These are phyloP conservation scores for Microthyrium microscopicum DNA, from an alignment of 2,329 filamentous ascomycete genomes.

Conservation along the genomic window DNA sequence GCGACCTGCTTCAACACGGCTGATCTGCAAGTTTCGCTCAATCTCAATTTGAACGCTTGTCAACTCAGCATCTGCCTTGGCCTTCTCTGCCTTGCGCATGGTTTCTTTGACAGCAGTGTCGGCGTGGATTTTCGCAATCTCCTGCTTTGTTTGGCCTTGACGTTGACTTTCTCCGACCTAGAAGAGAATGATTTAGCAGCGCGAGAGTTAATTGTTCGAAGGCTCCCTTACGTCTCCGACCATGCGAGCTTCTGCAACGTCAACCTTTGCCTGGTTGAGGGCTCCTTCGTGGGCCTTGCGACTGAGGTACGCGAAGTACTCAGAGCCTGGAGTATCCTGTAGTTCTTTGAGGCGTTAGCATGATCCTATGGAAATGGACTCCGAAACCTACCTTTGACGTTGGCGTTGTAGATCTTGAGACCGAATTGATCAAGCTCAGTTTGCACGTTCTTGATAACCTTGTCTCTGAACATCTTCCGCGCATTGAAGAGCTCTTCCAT, in stretches of 20 bases:
- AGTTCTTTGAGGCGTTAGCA: constrained; percentile 75
- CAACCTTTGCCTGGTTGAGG: constrained; percentile 57
- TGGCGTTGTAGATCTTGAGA: constrained; percentile 40
- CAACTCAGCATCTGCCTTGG: constrained; percentile 59
- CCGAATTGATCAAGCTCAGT: constrained; percentile 68
- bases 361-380: constrained; percentile 23
- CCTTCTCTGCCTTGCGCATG: constrained; percentile 67
- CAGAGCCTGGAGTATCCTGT: constrained; percentile 63
- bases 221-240: constrained; percentile 54
- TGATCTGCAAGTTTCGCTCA: constrained; percentile 56
- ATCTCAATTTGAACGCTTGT: constrained; percentile 57
- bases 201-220: no score
- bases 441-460: constrained; percentile 49
- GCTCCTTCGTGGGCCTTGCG: constrained; percentile 76
- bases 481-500: constrained; percentile 82
- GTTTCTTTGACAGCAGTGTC: constrained; percentile 74
- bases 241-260: constrained; percentile 41
- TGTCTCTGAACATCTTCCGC: constrained; percentile 58
- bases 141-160: constrained; percentile 64
- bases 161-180: constrained; percentile 63
- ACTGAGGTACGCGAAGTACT: constrained; percentile 68
- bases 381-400: constrained; percentile 12
- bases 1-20: constrained; percentile 56
- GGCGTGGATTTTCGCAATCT: constrained; percentile 76
- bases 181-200: no score